Evolutionary conservation across 2,329 filamentous ascomycete species (phyloP).

Genomic region (Blastomyces parvus): DNA sequence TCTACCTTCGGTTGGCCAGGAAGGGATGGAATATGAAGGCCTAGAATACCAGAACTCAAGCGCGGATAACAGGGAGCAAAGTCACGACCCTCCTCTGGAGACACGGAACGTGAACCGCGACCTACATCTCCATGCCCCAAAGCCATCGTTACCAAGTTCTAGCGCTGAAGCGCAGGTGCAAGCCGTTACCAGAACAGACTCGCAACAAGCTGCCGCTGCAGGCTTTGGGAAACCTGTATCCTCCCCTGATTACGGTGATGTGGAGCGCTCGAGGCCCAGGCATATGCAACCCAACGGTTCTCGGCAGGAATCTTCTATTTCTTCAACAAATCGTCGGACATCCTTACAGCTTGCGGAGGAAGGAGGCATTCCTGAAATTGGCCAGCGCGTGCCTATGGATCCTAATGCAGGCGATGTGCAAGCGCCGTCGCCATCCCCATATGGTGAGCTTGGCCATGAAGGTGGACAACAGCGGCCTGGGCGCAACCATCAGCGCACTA

Average conservation of each 20-base stretch:
- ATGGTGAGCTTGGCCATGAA: constrained; percentile 28
- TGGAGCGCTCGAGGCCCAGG: constrained; percentile 45
- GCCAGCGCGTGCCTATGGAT: constrained; percentile 87
- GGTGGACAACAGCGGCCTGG: constrained; percentile 33
- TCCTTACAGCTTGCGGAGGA: constrained; percentile 59
- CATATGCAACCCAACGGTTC: constrained; percentile 55
- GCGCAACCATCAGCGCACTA: constrained; percentile 58
- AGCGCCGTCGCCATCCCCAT: constrained; percentile 72
- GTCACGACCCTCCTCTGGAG: constrained; percentile 53
- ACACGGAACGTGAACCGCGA: constrained; percentile 70
- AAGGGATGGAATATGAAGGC: constrained; percentile 78
- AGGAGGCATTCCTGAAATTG: constrained; percentile 85
- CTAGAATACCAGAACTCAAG: constrained; percentile 36
- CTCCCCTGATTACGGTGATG: constrained; percentile 39
- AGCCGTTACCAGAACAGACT: constrained; percentile 81
- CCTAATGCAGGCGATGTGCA: constrained; percentile 90
- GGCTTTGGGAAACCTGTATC: constrained; percentile 59
- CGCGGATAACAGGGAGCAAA: constrained; percentile 35
- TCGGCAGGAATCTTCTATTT: constrained; percentile 38
- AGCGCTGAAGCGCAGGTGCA: constrained; percentile 78
- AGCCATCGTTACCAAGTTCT: constrained; percentile 68
- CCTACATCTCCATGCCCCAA: constrained; percentile 79
- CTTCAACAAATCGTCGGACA: constrained; percentile 44
- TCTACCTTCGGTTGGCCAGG: constrained; percentile 77
- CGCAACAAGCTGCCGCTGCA: constrained; percentile 72